Conservation (phyloP, 2,329 filamentous ascomycete genomes). For the Aureobasidium sp. region DNA sequence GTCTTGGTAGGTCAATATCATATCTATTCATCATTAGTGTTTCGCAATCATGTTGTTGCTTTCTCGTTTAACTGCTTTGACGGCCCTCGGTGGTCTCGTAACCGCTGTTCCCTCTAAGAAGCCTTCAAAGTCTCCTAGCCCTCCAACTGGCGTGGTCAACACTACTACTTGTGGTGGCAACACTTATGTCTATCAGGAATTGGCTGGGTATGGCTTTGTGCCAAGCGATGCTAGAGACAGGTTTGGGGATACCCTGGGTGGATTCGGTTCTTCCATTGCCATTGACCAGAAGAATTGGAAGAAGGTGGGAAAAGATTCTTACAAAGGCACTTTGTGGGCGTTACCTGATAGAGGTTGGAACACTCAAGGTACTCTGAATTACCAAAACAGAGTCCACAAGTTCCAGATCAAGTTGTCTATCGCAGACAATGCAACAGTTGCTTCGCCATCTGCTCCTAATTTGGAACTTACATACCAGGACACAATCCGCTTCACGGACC, state of each 20-base stretch:
- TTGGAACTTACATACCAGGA: slow-evolving; percentile 55
- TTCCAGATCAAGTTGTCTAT: slow-evolving; percentile 53
- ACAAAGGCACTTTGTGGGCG: slow-evolving; percentile 54
- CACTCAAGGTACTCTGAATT: slow-evolving; percentile 61
- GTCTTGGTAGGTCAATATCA: no score
- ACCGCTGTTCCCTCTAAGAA: background rate
- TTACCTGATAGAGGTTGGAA: slow-evolving; percentile 66
- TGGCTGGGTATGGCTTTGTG: slow-evolving; percentile 59
- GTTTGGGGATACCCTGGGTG: slow-evolving; percentile 60
- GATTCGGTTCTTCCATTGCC: slow-evolving; percentile 58
- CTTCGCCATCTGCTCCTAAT: slow-evolving; percentile 50
- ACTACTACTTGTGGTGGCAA: slow-evolving; percentile 51
- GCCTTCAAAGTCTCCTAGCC: background rate
- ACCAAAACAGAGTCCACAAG: slow-evolving; percentile 60
- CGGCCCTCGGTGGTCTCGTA: background rate
- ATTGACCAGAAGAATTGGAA: slow-evolving; percentile 53
- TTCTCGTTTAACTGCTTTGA: slow-evolving; percentile 3
- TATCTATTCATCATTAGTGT: background rate
- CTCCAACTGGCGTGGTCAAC: slow-evolving; percentile 20
- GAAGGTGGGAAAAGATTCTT: slow-evolving; percentile 39
- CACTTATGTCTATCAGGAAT: slow-evolving; percentile 55
- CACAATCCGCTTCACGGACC: slow-evolving; percentile 56
- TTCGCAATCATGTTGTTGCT: background rate
- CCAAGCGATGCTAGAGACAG: slow-evolving; percentile 52
- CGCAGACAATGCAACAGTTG: slow-evolving; percentile 41